A percentile compares a stretch with the other conserved stretches of the same genome.
Conservation (phyloP, 108 stramenopile species). For the Aureococcus anophagefferens region DNA sequence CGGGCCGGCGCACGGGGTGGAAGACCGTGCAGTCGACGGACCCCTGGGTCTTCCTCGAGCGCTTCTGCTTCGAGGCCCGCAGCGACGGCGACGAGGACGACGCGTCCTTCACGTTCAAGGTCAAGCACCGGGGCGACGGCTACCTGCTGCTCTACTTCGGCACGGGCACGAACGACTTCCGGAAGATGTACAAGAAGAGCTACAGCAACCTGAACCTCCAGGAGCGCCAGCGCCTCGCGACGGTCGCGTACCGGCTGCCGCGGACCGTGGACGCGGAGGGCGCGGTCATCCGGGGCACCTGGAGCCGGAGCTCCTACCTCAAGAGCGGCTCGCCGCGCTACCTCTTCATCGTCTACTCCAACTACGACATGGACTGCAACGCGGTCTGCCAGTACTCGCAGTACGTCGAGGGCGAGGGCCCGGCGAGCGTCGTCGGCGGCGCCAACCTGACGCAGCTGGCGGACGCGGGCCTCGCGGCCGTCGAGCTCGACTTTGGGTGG, state of each 20-base stretch:
- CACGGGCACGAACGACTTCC: background rate
- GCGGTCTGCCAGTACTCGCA: background rate
- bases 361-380: background rate
- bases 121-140: background rate
- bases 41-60: background rate
- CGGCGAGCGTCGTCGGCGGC: too few species aligned
- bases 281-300: too few species aligned
- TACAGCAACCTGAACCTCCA: too few species aligned
- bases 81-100: background rate
- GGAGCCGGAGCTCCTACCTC: background rate
- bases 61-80: background rate
- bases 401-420: too few species aligned
- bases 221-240: background rate
- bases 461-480: background rate
- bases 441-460: background rate
- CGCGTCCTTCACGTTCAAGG: background rate
- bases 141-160: background rate
- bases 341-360: background rate
- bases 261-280: too few species aligned
- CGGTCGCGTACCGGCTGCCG: background rate
- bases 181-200: background rate
- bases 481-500: too few species aligned
- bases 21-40: background rate
- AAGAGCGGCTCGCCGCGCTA: background rate
- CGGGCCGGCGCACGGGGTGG: too few species aligned